These are phyloP conservation scores for Ophiostoma sp. DNA, from an alignment of 2,329 filamentous ascomycete genomes.

Conservation along the genomic window DNA sequence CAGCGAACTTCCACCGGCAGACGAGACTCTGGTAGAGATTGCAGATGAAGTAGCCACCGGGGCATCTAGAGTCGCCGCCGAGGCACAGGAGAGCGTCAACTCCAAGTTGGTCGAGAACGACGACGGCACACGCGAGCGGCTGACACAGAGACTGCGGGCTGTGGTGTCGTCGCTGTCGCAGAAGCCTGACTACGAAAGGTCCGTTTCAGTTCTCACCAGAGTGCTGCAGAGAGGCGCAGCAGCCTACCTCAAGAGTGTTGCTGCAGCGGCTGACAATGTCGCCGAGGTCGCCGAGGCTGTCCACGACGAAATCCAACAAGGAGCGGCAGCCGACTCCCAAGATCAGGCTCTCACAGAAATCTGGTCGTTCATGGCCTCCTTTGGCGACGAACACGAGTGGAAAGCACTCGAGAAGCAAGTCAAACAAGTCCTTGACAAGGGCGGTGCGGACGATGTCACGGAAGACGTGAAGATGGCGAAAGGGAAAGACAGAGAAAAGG, in stretches of 20 bases:
- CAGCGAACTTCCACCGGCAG: background rate
- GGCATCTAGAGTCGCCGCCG: constrained; percentile 47
- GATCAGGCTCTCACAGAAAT: constrained; percentile 73
- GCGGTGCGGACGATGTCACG: constrained; percentile 48
- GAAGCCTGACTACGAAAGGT: constrained; percentile 77
- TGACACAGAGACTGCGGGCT: constrained; percentile 71
- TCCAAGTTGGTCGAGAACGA: constrained; percentile 70
- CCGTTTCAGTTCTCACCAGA: constrained; percentile 70
- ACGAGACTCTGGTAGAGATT: constrained; percentile 49
- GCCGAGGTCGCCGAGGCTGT: constrained; percentile 49
- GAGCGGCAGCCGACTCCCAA: constrained; percentile 60
- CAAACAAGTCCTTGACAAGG: constrained; percentile 57
- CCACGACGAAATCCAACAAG: constrained; percentile 35
- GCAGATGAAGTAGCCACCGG: constrained; percentile 51
- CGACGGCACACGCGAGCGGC: constrained; percentile 49
- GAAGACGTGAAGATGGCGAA: background rate
- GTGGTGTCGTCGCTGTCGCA: constrained; percentile 68
- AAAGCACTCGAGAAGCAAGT: constrained; percentile 64
- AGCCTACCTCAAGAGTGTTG: constrained; percentile 58
- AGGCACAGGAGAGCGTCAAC: constrained; percentile 64
- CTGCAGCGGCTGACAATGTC: constrained; percentile 62
- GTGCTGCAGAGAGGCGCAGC: constrained; percentile 74
- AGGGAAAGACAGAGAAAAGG: background rate
- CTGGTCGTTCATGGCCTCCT: constrained; percentile 73
- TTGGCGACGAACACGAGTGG: constrained; percentile 72